phyloP scores from a whole-genome alignment of 495 filamentous ascomycete genomes.

The Daldinia grandis region DNA sequence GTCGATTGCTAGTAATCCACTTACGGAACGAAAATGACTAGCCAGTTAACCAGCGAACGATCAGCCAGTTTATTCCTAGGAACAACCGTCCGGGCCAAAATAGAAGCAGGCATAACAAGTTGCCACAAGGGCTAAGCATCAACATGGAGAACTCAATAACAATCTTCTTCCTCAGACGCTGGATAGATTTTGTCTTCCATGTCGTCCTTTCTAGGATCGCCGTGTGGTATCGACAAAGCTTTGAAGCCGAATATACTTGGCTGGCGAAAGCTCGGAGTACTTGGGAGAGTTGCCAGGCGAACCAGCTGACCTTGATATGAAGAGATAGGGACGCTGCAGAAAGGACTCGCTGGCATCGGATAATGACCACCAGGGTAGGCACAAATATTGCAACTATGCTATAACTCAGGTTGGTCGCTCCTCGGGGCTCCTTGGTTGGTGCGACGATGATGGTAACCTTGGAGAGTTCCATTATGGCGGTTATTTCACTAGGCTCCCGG shows the following conservation, averaged over 20 bases:
- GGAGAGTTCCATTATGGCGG: constrained; percentile 16
- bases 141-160: constrained; percentile 54
- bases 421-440: constrained; percentile 41
- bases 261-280: constrained; percentile 24
- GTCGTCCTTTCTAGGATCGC: constrained; percentile 8
- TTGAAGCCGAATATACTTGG: background rate
- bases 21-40: constrained; percentile 30
- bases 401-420: constrained; percentile 34
- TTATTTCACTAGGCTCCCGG: background rate
- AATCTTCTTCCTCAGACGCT: constrained; percentile 50
- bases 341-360: constrained; percentile 47
- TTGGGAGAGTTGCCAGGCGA: constrained; percentile 27
- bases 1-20: background rate
- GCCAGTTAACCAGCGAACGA: background rate
- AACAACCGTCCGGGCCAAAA: background rate
- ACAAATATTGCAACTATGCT: constrained; percentile 34
- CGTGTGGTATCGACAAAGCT: background rate
- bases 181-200: constrained; percentile 46
- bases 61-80: background rate
- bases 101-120: constrained; percentile 40
- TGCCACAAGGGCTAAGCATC: constrained; percentile 53
- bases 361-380: constrained; percentile 41
- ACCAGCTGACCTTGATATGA: constrained; percentile 37
- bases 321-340: constrained; percentile 37
- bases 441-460: constrained; percentile 46